Evolutionary conservation across 768 basidiomycete genomes (phyloP).

Genomic region (Agrocybe chaxingu): DNA sequence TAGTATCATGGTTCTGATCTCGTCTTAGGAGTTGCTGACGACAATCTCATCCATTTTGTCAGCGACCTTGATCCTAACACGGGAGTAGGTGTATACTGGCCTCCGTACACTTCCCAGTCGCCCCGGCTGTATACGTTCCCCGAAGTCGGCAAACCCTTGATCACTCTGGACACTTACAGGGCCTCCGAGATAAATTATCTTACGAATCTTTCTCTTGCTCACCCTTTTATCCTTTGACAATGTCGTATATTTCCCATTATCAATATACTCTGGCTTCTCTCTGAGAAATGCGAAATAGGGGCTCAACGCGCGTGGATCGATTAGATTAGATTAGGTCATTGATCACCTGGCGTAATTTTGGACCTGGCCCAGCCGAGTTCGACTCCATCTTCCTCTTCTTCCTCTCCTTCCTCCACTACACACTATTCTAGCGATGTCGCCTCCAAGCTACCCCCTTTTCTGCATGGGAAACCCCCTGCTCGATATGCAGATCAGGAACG

Average conservation of each 20-base stretch:
- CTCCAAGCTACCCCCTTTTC: slow-evolving; percentile 63
- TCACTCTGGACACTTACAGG: slow-evolving; percentile 44
- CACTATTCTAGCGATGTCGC: slow-evolving; percentile 74
- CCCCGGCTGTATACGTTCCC: slow-evolving; percentile 38
- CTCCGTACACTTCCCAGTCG: slow-evolving; percentile 31
- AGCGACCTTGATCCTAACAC: slow-evolving; percentile 42
- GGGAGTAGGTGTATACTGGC: slow-evolving; percentile 35
- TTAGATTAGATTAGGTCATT: slow-evolving; percentile 25
- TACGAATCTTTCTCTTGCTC: slow-evolving; percentile 27
- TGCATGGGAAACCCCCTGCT: slow-evolving; percentile 95
- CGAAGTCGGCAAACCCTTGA: slow-evolving; percentile 28
- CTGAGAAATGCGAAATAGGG: neutral
- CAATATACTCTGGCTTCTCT: neutral
- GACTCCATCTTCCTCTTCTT: slow-evolving; percentile 3
- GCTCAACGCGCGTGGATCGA: slow-evolving; percentile 1
- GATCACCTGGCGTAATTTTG: slow-evolving; percentile 10
- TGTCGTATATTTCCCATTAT: neutral
- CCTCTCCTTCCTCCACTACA: slow-evolving; percentile 2
- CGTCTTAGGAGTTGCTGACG: slow-evolving; percentile 34
- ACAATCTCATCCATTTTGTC: slow-evolving; percentile 43
- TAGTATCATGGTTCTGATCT: slow-evolving; percentile 41
- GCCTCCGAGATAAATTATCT: slow-evolving; percentile 32
- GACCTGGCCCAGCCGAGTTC: neutral
- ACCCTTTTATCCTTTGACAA: slow-evolving; percentile 18
- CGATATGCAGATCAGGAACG: slow-evolving; percentile 90